Evolutionary conservation across 345 rosid species (phyloP), one percentile per base, ranked within the genome.

Genomic region (Syzygium aromaticum): DNA sequence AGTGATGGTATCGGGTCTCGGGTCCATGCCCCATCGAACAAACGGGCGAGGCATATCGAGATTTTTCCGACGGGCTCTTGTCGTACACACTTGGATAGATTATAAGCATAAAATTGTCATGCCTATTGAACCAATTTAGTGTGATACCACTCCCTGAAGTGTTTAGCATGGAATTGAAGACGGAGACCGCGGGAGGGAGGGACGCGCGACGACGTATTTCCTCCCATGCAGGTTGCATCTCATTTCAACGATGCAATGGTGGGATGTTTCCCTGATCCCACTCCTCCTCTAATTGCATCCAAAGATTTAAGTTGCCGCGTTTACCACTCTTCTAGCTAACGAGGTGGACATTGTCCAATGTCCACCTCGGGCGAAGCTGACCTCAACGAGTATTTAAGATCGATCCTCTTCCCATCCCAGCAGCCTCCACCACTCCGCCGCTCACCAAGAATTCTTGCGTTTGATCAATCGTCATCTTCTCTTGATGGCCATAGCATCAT

Each of bases 401-500:
- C 5, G 38, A 33, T 67, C 43, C 78, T 7, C 10, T 15, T 64
- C n/a, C n/a, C n/a, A n/a, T n/a, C n/a, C n/a, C n/a, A n/a, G n/a
- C n/a, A n/a, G n/a, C n/a, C n/a, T n/a, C n/a, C n/a, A n/a, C n/a
- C n/a, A n/a, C n/a, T n/a, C n/a, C n/a, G n/a, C n/a, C n/a, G n/a
- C n/a, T n/a, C 22, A 16, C 43, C 11, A 12, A 1, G 23, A 67
- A 33, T 33, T 33, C 13, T 25, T 23, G 17, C 19, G 25, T 33
- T 67, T 23, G 33, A 12, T 21, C 80, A 19, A 16, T 5, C 80
- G 33, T 33, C 51, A 9, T 51, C 85, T 7, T n/a, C 67, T 30
- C 80, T 19, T 14, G n/a, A 86, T 86, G 87, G 87, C 87, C 80
- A 86, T 16, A n/a, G 82, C 87, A n/a, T 54, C 56, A 8, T 82